Percentiles rank a stretch among this genome's conserved stretches.
These are phyloP conservation scores for Letharia columbiana DNA, from an alignment of 495 filamentous ascomycete species.

Conservation along the genomic window DNA sequence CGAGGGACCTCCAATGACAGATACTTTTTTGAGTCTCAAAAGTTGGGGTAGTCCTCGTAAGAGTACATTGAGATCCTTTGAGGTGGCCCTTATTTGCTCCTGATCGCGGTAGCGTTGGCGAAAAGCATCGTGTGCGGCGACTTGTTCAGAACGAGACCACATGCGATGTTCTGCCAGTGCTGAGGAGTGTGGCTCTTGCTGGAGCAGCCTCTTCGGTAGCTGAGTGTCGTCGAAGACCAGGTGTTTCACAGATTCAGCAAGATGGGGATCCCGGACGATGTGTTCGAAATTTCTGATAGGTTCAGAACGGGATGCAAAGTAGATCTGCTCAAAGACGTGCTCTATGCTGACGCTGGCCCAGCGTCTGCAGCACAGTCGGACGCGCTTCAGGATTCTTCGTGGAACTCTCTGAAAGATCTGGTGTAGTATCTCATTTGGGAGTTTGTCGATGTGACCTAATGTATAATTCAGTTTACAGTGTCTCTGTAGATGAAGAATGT, in stretches of 20 bases:
- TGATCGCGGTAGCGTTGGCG: background rate
- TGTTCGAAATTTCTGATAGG: background rate
- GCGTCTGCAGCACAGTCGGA: background rate
- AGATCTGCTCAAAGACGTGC: background rate
- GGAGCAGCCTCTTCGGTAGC: background rate
- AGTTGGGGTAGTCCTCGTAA: background rate
- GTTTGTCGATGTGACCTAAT: background rate
- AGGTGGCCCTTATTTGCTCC: background rate
- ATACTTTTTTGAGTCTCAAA: background rate
- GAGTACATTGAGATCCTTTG: background rate
- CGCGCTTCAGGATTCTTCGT: background rate
- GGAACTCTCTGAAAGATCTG: background rate
- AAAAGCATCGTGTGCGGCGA: background rate
- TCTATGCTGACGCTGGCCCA: background rate
- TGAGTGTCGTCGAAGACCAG: constrained; percentile 1
- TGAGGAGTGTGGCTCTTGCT: background rate
- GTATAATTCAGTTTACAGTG: background rate
- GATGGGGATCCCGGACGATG: background rate
- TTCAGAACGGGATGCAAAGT: background rate
- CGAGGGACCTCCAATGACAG: background rate
- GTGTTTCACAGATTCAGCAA: constrained; percentile 1
- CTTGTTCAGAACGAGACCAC: background rate
- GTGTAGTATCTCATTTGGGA: background rate
- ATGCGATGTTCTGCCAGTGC: background rate
- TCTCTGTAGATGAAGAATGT: background rate